These are phyloP conservation scores for Nidula niveotomentosa DNA, from an alignment of 1,284 basidiomycete species.

Conservation along the genomic window DNA sequence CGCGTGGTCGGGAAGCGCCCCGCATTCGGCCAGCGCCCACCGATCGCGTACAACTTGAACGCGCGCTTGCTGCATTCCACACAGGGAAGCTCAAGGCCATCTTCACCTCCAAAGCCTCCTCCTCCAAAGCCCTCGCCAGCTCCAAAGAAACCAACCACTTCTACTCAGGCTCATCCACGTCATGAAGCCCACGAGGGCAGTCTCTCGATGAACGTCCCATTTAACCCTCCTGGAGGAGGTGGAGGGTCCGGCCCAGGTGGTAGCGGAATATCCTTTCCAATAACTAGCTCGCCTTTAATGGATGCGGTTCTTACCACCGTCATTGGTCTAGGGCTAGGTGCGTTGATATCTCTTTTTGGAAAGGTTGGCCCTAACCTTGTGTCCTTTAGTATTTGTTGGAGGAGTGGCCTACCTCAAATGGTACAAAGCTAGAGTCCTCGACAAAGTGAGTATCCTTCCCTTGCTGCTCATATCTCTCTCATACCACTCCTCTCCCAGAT, in stretches of 20 bases:
- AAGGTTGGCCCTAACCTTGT: neutral
- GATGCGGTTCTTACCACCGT: constrained; percentile 61
- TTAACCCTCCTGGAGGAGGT: constrained; percentile 39
- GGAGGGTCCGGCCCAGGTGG: constrained; percentile 27
- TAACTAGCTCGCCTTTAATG: constrained; percentile 40
- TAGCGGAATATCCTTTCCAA: constrained; percentile 25
- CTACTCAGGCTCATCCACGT: constrained; percentile 16
- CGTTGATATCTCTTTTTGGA: constrained; percentile 9
- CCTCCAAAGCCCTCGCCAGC: constrained; percentile 2
- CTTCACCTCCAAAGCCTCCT: neutral
- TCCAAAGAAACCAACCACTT: neutral
- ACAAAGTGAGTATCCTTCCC: constrained; percentile 51
- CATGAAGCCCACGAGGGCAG: constrained; percentile 41
- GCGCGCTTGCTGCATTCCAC: neutral
- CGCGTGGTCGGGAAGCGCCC: neutral
- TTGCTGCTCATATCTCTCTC: constrained; percentile 6
- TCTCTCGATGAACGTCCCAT: constrained; percentile 30
- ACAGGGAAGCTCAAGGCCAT: too few relatives aligned
- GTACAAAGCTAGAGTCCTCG: constrained; percentile 82
- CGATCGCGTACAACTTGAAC: neutral
- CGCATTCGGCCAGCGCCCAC: neutral
- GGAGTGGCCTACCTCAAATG: constrained; percentile 73
- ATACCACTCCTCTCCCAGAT: constrained; percentile 38
- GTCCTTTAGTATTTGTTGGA: constrained; percentile 56
- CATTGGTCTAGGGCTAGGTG: constrained; percentile 61